Base-by-base conservation (phyloP, 208 protist genomes). In the Leishmania guyanensis region DNA sequence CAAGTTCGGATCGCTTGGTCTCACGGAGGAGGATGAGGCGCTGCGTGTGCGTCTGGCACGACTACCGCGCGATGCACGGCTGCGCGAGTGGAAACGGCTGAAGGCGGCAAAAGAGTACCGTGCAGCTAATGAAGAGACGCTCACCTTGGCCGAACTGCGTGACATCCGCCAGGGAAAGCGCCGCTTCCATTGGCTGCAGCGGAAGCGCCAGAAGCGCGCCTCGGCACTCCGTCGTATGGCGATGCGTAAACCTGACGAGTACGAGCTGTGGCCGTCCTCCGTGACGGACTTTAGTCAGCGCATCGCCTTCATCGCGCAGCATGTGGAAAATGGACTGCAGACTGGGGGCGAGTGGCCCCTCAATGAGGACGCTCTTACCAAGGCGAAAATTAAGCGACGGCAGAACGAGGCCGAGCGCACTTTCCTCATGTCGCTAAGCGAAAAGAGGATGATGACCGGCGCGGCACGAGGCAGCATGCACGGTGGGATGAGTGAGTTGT, bases 21-120 rank as follows among this genome's bases (percentile, higher is more conserved):
- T 98, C 22, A 97, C 95, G 8, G 95, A 98, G 79, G 88, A 97
- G 36, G 95, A 98, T 75, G 95, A 98, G 75, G 90, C 89, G 39
- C 82, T 97, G 56, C 90, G 95, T 22, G 88, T 96, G 22, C 91
- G 90, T 0, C 88, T 98, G 22, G 91, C 88, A 14, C 89, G 91
- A 14, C 79, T 97, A 54, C 92, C 95, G 16, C 86, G 89, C 39
- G 92, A 95, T 79, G 81, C 84, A 22, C 81, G 95, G n/a, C 75
- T 89, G 39, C 78, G 79, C 22, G 92, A 97, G 82, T 98, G 95
- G 93, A 78, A 91, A 16, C 87, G 92, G 29, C 68, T 95, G 17
- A 97, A 96, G 77, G 80, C 77, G 29, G 91, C 92, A 29, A 95
- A 91, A 80, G 89, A 94, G 82, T 95, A 96, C 84, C 85, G 88